These are phyloP conservation scores for Pisolithus tinctorius DNA, from an alignment of 768 basidiomycete species.

Conservation along the genomic window DNA sequence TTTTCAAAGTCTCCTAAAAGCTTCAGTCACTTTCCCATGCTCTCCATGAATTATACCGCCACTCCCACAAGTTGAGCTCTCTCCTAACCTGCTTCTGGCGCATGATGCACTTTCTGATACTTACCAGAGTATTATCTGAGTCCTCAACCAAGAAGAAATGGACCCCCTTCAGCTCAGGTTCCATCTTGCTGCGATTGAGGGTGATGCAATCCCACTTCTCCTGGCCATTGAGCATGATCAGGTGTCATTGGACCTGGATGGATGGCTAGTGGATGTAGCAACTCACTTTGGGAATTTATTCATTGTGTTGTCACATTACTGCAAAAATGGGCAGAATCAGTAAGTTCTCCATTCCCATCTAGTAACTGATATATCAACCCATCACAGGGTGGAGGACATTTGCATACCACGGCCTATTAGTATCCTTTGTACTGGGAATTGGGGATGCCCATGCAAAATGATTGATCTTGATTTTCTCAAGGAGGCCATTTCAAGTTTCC, in stretches of 20 bases:
- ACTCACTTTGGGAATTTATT: neutral
- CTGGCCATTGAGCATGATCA: neutral
- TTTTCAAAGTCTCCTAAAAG: too few relatives aligned
- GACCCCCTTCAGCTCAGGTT: too few relatives aligned
- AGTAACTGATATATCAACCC: neutral
- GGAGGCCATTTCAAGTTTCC: too few relatives aligned
- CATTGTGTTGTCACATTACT: neutral
- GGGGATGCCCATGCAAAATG: constrained; percentile 3
- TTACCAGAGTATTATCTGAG: too few relatives aligned
- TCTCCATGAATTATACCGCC: too few relatives aligned
- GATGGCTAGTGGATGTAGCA: neutral
- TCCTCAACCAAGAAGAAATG: too few relatives aligned
- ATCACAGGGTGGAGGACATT: neutral
- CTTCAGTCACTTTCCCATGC: too few relatives aligned
- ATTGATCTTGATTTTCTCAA: constrained; percentile 5
- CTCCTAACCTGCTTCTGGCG: too few relatives aligned
- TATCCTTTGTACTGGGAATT: neutral
- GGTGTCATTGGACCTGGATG: neutral
- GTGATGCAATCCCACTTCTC: neutral
- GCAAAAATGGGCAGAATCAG: neutral
- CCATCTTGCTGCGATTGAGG: neutral
- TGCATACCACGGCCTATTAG: constrained; percentile 1
- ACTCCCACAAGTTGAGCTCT: too few relatives aligned
- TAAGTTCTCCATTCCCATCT: neutral
- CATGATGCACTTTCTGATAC: too few relatives aligned